Conservation (phyloP, 495 filamentous ascomycete genomes). For the Clohesyomyces aquaticus region DNA sequence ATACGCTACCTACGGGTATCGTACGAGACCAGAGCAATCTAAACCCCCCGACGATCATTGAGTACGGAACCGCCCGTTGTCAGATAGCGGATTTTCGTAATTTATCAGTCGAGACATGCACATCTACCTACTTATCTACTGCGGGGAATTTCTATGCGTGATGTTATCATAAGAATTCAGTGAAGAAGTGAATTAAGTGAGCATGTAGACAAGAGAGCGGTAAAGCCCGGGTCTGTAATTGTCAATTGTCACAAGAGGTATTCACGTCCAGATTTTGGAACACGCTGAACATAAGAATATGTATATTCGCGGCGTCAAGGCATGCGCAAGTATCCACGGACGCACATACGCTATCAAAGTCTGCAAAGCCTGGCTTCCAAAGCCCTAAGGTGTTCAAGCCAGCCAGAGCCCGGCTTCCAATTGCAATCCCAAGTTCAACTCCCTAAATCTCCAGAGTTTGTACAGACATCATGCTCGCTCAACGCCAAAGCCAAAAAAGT, state of each 20-base stretch:
- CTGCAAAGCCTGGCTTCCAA: background rate
- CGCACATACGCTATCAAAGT: background rate
- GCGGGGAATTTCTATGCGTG: background rate
- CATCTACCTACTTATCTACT: background rate
- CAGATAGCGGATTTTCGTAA: constrained; percentile 40
- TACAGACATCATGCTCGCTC: too few relatives aligned
- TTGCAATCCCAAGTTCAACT: too few relatives aligned
- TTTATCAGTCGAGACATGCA: constrained; percentile 44
- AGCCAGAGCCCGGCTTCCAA: background rate
- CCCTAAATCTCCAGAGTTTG: too few relatives aligned
- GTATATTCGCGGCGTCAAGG: background rate
- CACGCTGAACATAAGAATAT: constrained; percentile 24
- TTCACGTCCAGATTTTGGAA: background rate
- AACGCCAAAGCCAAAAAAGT: too few relatives aligned
- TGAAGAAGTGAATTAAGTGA: background rate
- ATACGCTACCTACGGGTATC: constrained; percentile 31
- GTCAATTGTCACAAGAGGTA: background rate
- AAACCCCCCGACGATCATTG: constrained; percentile 46
- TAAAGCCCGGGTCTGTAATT: background rate
- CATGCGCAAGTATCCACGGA: background rate
- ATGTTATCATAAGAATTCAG: background rate
- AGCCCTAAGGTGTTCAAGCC: background rate
- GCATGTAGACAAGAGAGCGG: background rate
- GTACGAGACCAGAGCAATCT: constrained; percentile 45
- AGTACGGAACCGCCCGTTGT: constrained; percentile 41